Percentiles rank a stretch among this genome's conserved stretches.
These are phyloP conservation scores for Gyromitra esculenta DNA, from an alignment of 2,329 filamentous ascomycete species.

Conservation along the genomic window DNA sequence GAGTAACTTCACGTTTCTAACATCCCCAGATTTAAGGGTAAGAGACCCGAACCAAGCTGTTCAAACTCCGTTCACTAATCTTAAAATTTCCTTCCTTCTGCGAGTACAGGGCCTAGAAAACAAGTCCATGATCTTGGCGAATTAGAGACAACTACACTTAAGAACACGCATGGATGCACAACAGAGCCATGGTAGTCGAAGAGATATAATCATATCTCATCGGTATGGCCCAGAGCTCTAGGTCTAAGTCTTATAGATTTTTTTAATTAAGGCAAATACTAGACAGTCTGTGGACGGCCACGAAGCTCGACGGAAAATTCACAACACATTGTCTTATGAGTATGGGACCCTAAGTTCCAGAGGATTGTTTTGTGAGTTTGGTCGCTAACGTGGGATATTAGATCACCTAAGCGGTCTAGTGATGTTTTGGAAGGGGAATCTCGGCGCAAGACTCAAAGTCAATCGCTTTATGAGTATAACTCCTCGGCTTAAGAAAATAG, in stretches of 20 bases:
- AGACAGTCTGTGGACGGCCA: neutral
- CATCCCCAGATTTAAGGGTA: too few species aligned
- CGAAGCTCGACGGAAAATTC: neutral
- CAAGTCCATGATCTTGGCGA: slow-evolving; percentile 78
- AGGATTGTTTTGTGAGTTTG: neutral
- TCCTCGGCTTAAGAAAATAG: neutral
- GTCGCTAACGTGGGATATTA: too few species aligned
- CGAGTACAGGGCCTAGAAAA: neutral
- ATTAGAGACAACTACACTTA: slow-evolving; percentile 71
- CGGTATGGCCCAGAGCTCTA: neutral
- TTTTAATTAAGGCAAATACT: neutral
- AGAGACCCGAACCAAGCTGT: too few species aligned
- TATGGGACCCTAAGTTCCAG: neutral
- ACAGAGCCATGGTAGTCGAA: neutral
- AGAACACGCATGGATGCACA: neutral
- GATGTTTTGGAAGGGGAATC: too few species aligned
- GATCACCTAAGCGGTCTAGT: too few species aligned
- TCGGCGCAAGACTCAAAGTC: neutral
- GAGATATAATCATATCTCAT: neutral
- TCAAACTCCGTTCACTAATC: too few species aligned
- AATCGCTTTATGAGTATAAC: neutral
- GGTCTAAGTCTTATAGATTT: neutral
- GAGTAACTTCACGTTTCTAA: too few species aligned
- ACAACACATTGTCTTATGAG: neutral
- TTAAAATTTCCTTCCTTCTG: too few species aligned